Conservation (phyloP, 129 eudicot species). For the Artemisia tridentata region DNA sequence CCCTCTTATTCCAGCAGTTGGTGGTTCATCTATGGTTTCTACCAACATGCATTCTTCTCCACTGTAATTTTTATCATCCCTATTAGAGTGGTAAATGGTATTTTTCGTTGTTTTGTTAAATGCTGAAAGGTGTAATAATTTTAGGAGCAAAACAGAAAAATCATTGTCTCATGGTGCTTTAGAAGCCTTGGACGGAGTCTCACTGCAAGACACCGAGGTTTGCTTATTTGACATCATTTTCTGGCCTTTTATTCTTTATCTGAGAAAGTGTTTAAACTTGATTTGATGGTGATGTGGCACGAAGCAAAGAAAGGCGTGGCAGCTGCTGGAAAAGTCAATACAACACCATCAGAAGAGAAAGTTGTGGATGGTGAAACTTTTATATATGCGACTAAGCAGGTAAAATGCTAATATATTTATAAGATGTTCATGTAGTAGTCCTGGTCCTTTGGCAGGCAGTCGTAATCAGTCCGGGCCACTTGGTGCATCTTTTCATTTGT, state of each 20-base stretch:
- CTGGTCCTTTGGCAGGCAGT: too few relatives aligned
- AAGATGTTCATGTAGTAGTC: too few relatives aligned
- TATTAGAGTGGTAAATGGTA: too few relatives aligned
- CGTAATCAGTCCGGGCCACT: too few relatives aligned
- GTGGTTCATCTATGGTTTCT: conserved; percentile 34
- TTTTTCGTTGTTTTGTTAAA: conserved; percentile 6
- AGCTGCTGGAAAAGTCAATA: conserved; percentile 58
- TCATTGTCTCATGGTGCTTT: conserved; percentile 39
- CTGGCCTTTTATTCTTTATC: too few relatives aligned
- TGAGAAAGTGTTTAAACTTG: not conserved
- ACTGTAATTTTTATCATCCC: conserved; percentile 38
- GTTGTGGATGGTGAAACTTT: conserved; percentile 59
- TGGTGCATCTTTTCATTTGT: too few relatives aligned
- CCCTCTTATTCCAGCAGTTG: conserved; percentile 29
- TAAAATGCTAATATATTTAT: conserved; percentile 35
- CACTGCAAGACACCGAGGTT: conserved; percentile 73
- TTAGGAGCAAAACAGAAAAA: conserved; percentile 48
- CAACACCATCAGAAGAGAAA: conserved; percentile 60
- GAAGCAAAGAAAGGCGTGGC: conserved; percentile 80
- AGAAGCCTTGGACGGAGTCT: conserved; percentile 52
- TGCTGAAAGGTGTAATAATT: conserved; percentile 7
- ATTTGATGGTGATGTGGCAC: conserved; percentile 37
- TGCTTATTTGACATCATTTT: too few relatives aligned
- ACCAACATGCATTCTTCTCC: conserved; percentile 35
- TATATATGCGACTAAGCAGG: conserved; percentile 86